A percentile compares a stretch with the other conserved stretches of the same genome.
phyloP scores from a whole-genome alignment of 2,329 filamentous ascomycete species.

The Paecilomyces dactylethromorphus region DNA sequence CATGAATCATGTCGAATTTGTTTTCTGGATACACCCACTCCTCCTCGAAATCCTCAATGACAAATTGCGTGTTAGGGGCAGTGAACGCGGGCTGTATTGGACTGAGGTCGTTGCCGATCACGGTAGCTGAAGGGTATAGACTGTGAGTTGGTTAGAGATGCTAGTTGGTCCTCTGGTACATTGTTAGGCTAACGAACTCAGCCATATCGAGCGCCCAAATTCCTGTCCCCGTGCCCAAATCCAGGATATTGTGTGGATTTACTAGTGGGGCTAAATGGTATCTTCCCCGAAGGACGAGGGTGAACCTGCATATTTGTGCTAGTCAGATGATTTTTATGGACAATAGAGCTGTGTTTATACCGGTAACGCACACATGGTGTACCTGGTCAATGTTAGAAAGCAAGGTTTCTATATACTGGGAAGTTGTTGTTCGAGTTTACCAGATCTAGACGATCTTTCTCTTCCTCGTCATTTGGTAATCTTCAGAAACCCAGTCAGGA shows the following conservation, averaged over 20 bases:
- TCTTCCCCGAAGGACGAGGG: slow-evolving; percentile 1
- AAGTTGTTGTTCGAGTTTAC: not conserved
- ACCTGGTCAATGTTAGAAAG: not conserved
- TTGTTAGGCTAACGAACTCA: not conserved
- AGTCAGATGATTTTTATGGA: not conserved
- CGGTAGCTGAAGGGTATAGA: slow-evolving; percentile 2
- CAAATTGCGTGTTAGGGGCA: slow-evolving; percentile 14
- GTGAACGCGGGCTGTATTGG: slow-evolving; percentile 3
- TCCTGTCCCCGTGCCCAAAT: not conserved
- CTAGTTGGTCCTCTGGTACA: not conserved
- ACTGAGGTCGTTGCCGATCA: slow-evolving; percentile 7
- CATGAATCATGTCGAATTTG: slow-evolving; percentile 16
- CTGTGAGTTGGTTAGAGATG: not conserved
- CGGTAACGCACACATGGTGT: not conserved
- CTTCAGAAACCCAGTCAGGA: not conserved
- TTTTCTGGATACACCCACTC: slow-evolving; percentile 10
- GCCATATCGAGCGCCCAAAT: slow-evolving; percentile 6
- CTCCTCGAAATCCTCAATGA: slow-evolving; percentile 13
- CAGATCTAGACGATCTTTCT: not conserved
- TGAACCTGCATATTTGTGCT: not conserved
- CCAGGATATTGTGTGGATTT: slow-evolving; percentile 4
- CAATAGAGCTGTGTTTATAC: not conserved
- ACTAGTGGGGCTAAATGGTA: slow-evolving; percentile 4
- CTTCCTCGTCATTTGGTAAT: not conserved
- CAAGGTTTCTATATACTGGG: not conserved